Base-by-base conservation (phyloP, 768 basidiomycete genomes). In the Mycena albidolilacea region DNA sequence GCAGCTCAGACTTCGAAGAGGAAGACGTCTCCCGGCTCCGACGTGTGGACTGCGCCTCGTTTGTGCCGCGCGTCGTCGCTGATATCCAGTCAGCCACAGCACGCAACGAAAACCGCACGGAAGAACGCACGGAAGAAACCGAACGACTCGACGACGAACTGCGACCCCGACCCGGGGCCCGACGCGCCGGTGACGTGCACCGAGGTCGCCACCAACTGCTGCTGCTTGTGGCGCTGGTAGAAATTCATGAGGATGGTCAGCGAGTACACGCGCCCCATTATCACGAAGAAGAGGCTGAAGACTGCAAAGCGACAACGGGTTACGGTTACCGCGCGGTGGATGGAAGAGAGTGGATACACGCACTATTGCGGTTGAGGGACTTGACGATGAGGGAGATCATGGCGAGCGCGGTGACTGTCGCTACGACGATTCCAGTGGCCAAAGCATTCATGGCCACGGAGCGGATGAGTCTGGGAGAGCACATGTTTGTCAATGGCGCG, bases 241-340 rank as follows among this genome's bases (percentile, higher is more conserved):
- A 64, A 62, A 61, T 68, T 72, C 39, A 68, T 21, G 52, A 67
- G 30, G 44, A 72, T 64, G 10, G 71, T 72, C 21, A 72, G 69
- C 35, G 69, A 63, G 65, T 74, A 71, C 14, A 71, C 65, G 64
- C 73, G 69, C 14, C 73, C 73, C 73, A 74, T 70, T 7, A 43
- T 43, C 6, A 55, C 65, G 54, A 71, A 67, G 46, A 74, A 74
- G n/a, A 64, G 35, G 66, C n/a, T 38, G 54, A 74, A 69, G 41
- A 70, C 69, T 70, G 46, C 35, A 6, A 15, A 14, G 52, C 30
- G 30, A 30, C 30, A 30, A 30, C 30, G 30, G 30, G 30, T 30
- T 30, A 23, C 35, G 7, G 41, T 43, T 43, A 43, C 41, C 8
- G 41, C 8, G 41, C 41, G 41, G 9, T 14, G 41, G 10, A 14